These are phyloP conservation scores for Aureobasidium leucospermi DNA, from an alignment of 2,329 filamentous ascomycete genomes.

Conservation along the genomic window DNA sequence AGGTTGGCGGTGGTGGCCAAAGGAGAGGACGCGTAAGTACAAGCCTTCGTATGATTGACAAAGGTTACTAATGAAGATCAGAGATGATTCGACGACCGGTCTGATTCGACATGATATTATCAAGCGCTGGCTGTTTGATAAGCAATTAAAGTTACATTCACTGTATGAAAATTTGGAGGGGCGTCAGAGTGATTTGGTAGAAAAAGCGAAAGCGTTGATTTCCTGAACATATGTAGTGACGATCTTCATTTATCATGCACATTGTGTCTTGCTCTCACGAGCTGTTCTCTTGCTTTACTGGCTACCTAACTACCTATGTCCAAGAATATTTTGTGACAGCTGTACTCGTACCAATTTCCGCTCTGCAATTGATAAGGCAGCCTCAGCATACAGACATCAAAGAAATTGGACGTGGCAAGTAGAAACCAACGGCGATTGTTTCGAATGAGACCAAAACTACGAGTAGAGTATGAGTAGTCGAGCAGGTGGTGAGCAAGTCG, in stretches of 20 bases:
- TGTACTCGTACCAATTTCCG: too few relatives aligned
- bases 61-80: background rate
- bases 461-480: too few relatives aligned
- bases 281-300: background rate
- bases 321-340: too few relatives aligned
- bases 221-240: constrained; percentile 11
- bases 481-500: background rate
- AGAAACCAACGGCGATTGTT: too few relatives aligned
- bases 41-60: background rate
- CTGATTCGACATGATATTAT: background rate
- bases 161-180: constrained; percentile 10
- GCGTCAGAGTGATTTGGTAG: background rate
- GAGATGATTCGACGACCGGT: constrained; percentile 12
- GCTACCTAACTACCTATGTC: too few relatives aligned
- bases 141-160: background rate
- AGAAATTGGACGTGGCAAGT: too few relatives aligned
- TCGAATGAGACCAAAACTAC: too few relatives aligned
- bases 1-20: constrained; percentile 44
- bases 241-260: constrained; percentile 5
- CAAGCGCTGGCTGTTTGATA: constrained; percentile 14
- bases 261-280: background rate
- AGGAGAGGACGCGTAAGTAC: constrained; percentile 45
- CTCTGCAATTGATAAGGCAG: too few relatives aligned
- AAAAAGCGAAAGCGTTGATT: constrained; percentile 11
- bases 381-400: too few relatives aligned